These are phyloP conservation scores for Vitis labrusca DNA, from an alignment of 164 flowering plant species.

Conservation along the genomic window DNA sequence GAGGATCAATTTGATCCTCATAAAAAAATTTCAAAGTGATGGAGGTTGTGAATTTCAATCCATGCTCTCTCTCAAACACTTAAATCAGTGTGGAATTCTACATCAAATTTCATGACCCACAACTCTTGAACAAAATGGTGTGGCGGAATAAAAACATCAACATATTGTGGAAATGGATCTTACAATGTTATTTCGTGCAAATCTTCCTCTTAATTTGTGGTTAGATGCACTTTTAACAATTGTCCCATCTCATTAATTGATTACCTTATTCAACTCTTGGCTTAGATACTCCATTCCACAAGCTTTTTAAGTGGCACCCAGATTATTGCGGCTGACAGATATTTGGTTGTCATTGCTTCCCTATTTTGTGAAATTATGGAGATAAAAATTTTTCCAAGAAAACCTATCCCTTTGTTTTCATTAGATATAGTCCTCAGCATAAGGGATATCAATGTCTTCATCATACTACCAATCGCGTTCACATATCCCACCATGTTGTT, in stretches of 20 bases:
- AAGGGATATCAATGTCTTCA: not conserved
- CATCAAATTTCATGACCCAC: not conserved
- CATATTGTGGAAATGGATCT: not conserved
- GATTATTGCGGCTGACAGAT: not conserved
- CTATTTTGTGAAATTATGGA: not conserved
- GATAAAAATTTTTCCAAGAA: not conserved
- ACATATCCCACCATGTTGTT: too few relatives aligned
- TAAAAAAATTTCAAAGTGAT: not conserved
- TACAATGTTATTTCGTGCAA: not conserved
- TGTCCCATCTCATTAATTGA: not conserved
- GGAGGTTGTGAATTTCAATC: not conserved
- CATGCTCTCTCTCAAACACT: not conserved
- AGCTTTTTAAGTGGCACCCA: not conserved
- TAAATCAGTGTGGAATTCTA: not conserved
- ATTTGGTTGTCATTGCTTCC: not conserved
- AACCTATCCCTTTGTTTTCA: not conserved
- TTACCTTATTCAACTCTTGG: not conserved
- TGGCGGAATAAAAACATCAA: too few relatives aligned
- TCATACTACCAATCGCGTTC: not conserved
- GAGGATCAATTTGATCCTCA: not conserved
- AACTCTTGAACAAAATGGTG: not conserved
- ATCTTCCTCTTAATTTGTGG: not conserved
- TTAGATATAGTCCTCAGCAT: not conserved
- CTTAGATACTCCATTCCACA: not conserved
- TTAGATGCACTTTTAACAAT: not conserved